A percentile compares a stretch with the other conserved stretches of the same genome.
These are phyloP conservation scores for Chaetomiaceae sp. DNA, from an alignment of 2,329 filamentous ascomycete species.

Conservation along the genomic window DNA sequence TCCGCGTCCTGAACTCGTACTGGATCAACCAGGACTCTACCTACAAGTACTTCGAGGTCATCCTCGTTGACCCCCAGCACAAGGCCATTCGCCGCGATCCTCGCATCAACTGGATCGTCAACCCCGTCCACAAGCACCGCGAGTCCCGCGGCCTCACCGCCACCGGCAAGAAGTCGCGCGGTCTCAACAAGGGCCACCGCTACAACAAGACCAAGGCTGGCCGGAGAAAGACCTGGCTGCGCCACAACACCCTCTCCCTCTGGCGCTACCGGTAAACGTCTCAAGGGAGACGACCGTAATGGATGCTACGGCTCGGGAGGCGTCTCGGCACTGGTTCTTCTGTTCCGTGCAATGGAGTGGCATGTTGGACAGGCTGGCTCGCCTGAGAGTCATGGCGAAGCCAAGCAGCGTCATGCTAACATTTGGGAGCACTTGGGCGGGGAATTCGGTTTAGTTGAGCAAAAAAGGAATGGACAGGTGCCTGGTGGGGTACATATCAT, in stretches of 20 bases:
- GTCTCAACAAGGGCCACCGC: slow-evolving; percentile 97
- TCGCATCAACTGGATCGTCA: slow-evolving; percentile 99
- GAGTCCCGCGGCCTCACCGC: slow-evolving; percentile 95
- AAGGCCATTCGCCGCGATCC: slow-evolving; percentile 99
- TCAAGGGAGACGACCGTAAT: slow-evolving; percentile 4
- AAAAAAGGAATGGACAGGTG: slow-evolving; percentile 27
- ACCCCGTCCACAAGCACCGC: slow-evolving; percentile 99
- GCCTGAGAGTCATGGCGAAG: slow-evolving; percentile 12
- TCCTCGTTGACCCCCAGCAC: slow-evolving; percentile 99
- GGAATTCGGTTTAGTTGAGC: slow-evolving; percentile 23
- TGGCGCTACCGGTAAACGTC: slow-evolving; percentile 86
- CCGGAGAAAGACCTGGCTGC: slow-evolving; percentile 99
- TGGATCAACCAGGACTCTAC: slow-evolving; percentile 99
- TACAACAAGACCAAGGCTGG: slow-evolving; percentile 98
- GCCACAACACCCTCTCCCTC: slow-evolving; percentile 98
- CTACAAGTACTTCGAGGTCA: slow-evolving; percentile 99
- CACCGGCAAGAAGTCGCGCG: slow-evolving; percentile 99
- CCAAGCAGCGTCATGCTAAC: slow-evolving; percentile 17
- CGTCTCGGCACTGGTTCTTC: slow-evolving; percentile 23
- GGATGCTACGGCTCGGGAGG: slow-evolving; percentile 3
- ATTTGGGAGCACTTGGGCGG: slow-evolving; percentile 22
- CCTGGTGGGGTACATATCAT: slow-evolving; percentile 14
- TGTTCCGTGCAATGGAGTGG: slow-evolving; percentile 19
- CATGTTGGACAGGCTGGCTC: slow-evolving; percentile 17
- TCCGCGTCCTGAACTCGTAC: slow-evolving; percentile 99